Base-by-base conservation (phyloP, 306 rosid genomes). In the Casuarina glauca region DNA sequence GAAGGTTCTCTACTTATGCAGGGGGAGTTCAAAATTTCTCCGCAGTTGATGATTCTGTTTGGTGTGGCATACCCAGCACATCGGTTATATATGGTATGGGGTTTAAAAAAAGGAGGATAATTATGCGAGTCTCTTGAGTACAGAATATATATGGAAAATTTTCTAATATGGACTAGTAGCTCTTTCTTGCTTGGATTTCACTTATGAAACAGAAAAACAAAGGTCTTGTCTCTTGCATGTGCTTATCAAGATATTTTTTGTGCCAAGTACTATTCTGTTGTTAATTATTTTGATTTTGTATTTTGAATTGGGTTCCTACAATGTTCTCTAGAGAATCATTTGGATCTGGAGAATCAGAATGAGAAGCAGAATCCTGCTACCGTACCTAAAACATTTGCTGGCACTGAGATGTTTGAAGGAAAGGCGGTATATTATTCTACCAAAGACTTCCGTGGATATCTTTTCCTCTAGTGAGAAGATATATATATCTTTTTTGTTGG, bases 391-490 rank as follows among this genome's bases (percentile, higher is more conserved):
- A 81, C 88, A 70, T 93, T 88, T 86, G 72, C 73, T 64, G 87
- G 83, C 82, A 82, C 72, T 43, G 96, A 93, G 89, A 80, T 73
- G 61, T 50, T 81, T 73, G 98, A 93, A 9, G 92, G 92, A 69
- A 91, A 91, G 88, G 83, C 6, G 91, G 98, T 93, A 91, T 35
- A 91, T 35, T 76, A 50, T 82, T 78, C 77, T 78, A 52, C 79
- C 69, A 48, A 62, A 71, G 71, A 66, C 67, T 77, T 43, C 44
- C 11, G 8, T 35, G 69, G 12, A 15, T 52, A 52, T 61, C 48
- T 61, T 71, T 79, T 36, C n/a, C 67, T 70, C 67, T 9, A 71
- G 26, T 35, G 76, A 16, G 8, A 17, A 46, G 60, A 26, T 10
- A 38, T 36, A 26, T 26, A 26, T 26, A 26, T 32, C n/a, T 35